Evolutionary conservation across 345 rosid genomes (phyloP).

Genomic region (Kandelia obovata): DNA sequence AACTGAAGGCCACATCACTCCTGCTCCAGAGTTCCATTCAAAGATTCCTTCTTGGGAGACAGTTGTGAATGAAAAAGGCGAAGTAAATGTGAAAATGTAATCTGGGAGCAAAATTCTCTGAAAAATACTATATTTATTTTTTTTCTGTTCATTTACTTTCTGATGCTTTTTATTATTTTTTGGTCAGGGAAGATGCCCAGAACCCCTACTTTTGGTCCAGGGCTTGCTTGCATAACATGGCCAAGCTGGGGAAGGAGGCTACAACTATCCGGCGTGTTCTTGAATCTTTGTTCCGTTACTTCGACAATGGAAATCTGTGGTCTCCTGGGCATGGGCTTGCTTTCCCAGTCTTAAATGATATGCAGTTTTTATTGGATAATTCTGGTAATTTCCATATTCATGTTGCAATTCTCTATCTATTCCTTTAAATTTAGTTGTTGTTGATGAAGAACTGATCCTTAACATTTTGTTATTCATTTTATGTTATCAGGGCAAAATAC

Average conservation of each 20-base stretch:
- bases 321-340: slow-evolving; percentile 75
- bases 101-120: slow-evolving; percentile 20
- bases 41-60: slow-evolving; percentile 69
- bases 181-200: slow-evolving; percentile 59
- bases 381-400: slow-evolving; percentile 41
- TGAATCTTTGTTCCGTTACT: slow-evolving; percentile 86
- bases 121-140: slow-evolving; percentile 9
- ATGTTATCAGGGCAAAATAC: slow-evolving; percentile 63
- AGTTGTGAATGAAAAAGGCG: slow-evolving; percentile 73
- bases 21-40: slow-evolving; percentile 36
- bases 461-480: slow-evolving; percentile 2
- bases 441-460: slow-evolving; percentile 8
- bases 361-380: slow-evolving; percentile 74
- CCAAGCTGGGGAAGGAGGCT: slow-evolving; percentile 84
- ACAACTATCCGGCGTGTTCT: slow-evolving; percentile 79
- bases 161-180: slow-evolving; percentile 18
- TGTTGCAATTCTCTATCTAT: neutral
- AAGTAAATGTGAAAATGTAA: slow-evolving; percentile 66
- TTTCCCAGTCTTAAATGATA: slow-evolving; percentile 70
- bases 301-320: slow-evolving; percentile 69
- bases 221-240: slow-evolving; percentile 91
- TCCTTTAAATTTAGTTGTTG: slow-evolving; percentile 4
- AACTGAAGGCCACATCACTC: slow-evolving; percentile 55
- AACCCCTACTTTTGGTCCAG: slow-evolving; percentile 91
- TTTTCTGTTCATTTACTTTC: slow-evolving; percentile 9